Evolutionary conservation across 345 rosid species (phyloP), one percentile per base, ranked within the genome.

Genomic region (Acer campestre): DNA sequence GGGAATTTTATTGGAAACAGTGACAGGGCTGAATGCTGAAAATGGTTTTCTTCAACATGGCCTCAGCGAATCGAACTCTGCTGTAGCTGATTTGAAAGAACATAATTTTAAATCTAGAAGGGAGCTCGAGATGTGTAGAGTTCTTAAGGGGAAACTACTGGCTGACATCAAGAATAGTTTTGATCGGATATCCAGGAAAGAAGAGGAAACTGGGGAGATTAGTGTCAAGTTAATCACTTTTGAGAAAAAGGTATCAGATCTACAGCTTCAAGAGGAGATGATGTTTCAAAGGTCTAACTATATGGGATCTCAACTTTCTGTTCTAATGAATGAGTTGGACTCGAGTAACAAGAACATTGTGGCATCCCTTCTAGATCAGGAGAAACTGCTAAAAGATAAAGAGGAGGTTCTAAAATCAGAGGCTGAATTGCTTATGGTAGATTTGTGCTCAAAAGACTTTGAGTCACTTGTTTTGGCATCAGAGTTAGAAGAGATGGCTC

Each of bases 11-110:
- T 81, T 94, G 84, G 99, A 96, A 85, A 86, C 90, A 49, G 90
- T 90, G 78, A 87, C 94, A 35, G 98, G 97, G 75, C 74, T 92
- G 80, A 90, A 92, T 84, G 86, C 88, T 3, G 98, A 96, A 88
- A 94, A 91, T 78, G 89, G 95, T 82, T 87, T 96, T 84, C 97
- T 96, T 71, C 93, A 94, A 48, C 88, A 88, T 70, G 95, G 95
- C 40, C 86, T 96, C 79, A 71, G 88, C 77, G 89, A 83, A 72
- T 88, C 97, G 46, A 88, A 89, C 85, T 83, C 93, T 77, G 84
- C 88, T 67, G 86, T 96, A 73, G 86, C 88, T 74, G 89, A 86
- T 80, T 77, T 92, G 79, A 92, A 93, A 78, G 93, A 93, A 85
- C 93, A 86, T 76, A 93, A 95, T 81, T 80, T 76, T 23, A 88